Evolutionary conservation across 495 filamentous ascomycete genomes (phyloP).

Genomic region (Xylaria cubensis): DNA sequence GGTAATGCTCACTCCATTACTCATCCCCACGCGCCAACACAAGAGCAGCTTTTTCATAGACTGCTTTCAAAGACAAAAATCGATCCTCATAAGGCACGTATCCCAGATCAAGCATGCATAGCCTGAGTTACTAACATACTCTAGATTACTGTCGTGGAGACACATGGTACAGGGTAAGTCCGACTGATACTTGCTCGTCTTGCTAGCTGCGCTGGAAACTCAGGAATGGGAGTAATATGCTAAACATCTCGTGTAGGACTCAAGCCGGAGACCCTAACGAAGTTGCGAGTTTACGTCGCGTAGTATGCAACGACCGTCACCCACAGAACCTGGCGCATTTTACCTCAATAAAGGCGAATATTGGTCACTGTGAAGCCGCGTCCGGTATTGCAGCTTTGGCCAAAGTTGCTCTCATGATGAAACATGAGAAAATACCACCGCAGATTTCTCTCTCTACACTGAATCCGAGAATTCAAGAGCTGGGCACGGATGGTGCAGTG

Average conservation of each 20-base stretch:
- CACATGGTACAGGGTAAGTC: background rate
- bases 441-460: conserved; percentile 48
- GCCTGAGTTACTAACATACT: background rate
- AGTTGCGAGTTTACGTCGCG: background rate
- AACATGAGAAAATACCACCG: conserved; percentile 45
- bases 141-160: background rate
- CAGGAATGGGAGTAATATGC: background rate
- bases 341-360: conserved; percentile 56
- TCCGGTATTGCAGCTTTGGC: conserved; percentile 52
- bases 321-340: conserved; percentile 52
- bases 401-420: conserved; percentile 56
- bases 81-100: conserved; percentile 34
- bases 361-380: conserved; percentile 57
- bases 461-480: conserved; percentile 45
- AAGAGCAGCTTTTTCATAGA: conserved; percentile 50
- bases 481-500: conserved; percentile 41
- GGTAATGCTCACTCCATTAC: conserved; percentile 54
- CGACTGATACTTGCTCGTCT: background rate
- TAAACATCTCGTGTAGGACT: background rate
- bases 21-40: conserved; percentile 50
- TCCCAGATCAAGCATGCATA: background rate
- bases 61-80: conserved; percentile 48
- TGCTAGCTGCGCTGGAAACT: background rate
- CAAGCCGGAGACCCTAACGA: conserved; percentile 1
- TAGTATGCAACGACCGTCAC: background rate